Base-by-base conservation (phyloP, 164 flowering plant genomes). In the Umbellularia californica region DNA sequence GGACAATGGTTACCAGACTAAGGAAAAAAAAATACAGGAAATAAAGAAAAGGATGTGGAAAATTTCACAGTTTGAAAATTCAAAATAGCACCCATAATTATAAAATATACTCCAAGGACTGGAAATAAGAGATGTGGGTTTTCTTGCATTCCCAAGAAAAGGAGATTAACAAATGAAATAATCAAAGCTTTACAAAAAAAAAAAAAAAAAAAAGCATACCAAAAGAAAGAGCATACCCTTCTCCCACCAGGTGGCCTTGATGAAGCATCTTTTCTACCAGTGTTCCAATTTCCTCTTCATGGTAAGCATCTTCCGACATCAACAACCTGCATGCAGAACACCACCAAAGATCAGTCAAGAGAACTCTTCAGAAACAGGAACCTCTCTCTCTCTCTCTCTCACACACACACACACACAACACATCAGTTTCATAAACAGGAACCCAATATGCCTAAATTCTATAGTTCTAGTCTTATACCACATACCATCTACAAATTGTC, bases 261-360 rank as follows among this genome's bases (percentile, higher is more conserved):
- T 76, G 84, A 80, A 90, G 83, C 94, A 93, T 84, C 65, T 74
- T 79, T 70, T 85, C 85, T 69, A 84, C 75, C 25, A 84, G 68
- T 65, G 74, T 55, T 63, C 78, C 78, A 70, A 87, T 69, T 80
- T 81, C 71, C 68, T 90, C 90, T 62, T 88, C 94, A 77, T 66
- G 86, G 75, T 88, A 84, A 15, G 90, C 85, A 79, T 90, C 97
- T 76, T 85, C 90, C 74, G 89, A 25, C 19, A 90, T 88, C 85
- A 92, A 80, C 76, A 90, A 81, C 90, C 98, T 93, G 84, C 23
- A 35, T 50, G 22, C 23, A 71, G 58, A 76, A 69, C 55, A 72
- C 47, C 47, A 41, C 47, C 76, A 70, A 27, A 68, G 65, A 65
- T 28, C 6, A 41, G 58, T 33, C 58, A 23, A 66, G 11, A 12